Evolutionary conservation across 805 yeast genomes (phyloP).

Genomic region (Candida maris): DNA sequence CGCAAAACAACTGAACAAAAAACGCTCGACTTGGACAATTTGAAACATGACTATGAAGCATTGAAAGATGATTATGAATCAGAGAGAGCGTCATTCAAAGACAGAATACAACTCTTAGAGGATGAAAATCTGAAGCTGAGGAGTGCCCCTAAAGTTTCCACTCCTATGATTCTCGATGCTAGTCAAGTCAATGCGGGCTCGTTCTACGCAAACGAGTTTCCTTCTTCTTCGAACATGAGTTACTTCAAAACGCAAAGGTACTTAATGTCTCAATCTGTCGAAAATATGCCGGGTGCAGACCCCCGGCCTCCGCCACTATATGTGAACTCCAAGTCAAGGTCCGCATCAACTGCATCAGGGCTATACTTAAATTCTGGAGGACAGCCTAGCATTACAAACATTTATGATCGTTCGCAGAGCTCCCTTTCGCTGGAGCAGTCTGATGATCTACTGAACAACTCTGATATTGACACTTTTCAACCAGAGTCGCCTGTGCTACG

Average conservation of each 20-base stretch:
- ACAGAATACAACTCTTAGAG: slow-evolving; percentile 23
- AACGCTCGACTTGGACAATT: slow-evolving; percentile 14
- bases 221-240: slow-evolving; percentile 23
- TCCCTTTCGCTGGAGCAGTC: slow-evolving; percentile 11
- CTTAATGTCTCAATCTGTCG: slow-evolving; percentile 23
- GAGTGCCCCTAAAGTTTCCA: slow-evolving; percentile 14
- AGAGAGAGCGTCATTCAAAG: slow-evolving; percentile 25
- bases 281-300: slow-evolving; percentile 38
- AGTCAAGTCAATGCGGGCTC: slow-evolving; percentile 4
- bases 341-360: slow-evolving; percentile 7
- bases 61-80: slow-evolving; percentile 28
- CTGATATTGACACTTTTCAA: slow-evolving; percentile 16
- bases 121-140: slow-evolving; percentile 25
- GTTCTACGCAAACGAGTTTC: slow-evolving; percentile 31
- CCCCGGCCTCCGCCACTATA: slow-evolving; percentile 30
- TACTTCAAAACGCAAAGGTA: slow-evolving; percentile 22
- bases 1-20: slow-evolving; percentile 17
- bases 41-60: slow-evolving; percentile 25
- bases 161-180: background rate
- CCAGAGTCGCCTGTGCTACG: slow-evolving; percentile 18
- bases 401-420: slow-evolving; percentile 6
- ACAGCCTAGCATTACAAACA: background rate
- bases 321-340: slow-evolving; percentile 6
- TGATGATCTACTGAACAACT: slow-evolving; percentile 10
- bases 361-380: slow-evolving; percentile 8